A percentile compares a stretch with the other conserved stretches of the same genome.
These are phyloP conservation scores for Hygrophorus pudorinus DNA, from an alignment of 768 basidiomycete species.

Conservation along the genomic window DNA sequence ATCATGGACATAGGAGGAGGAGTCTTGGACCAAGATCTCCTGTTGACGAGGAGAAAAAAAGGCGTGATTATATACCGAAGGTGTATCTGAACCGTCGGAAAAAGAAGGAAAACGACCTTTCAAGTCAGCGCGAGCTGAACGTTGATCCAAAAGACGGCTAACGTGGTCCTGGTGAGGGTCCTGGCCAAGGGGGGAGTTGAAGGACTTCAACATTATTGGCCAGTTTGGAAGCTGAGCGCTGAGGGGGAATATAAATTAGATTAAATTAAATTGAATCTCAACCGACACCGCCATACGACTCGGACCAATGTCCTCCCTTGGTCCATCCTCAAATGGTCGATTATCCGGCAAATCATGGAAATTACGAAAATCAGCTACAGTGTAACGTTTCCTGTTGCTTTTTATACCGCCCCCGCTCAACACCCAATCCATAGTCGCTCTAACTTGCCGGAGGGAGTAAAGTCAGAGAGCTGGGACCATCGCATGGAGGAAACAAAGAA, in stretches of 20 bases:
- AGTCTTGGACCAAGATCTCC: slow-evolving; percentile 19
- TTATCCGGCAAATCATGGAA: slow-evolving; percentile 69
- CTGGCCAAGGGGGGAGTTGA: slow-evolving; percentile 3
- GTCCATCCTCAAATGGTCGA: slow-evolving; percentile 55
- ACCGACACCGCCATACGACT: too few species aligned
- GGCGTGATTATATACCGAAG: slow-evolving; percentile 57
- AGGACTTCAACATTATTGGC: too few species aligned
- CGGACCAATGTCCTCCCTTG: slow-evolving; percentile 22
- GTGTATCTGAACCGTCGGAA: slow-evolving; percentile 55
- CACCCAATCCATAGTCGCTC: slow-evolving; percentile 41
- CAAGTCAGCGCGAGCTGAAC: slow-evolving; percentile 37
- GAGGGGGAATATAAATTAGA: too few species aligned
- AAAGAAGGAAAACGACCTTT: slow-evolving; percentile 42
- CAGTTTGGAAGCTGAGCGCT: too few species aligned
- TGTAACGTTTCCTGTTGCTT: slow-evolving; percentile 24
- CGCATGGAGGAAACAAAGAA: slow-evolving; percentile 62
- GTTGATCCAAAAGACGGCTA: slow-evolving; percentile 43
- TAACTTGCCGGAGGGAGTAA: slow-evolving; percentile 53
- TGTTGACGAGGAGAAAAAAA: slow-evolving; percentile 43
- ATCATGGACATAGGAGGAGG: background rate
- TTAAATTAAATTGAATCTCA: too few species aligned
- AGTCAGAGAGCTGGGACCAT: slow-evolving; percentile 55
- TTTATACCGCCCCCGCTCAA: slow-evolving; percentile 5
- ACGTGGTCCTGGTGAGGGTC: slow-evolving; percentile 38
- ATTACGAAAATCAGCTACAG: slow-evolving; percentile 34